phyloP scores from a whole-genome alignment of 495 filamentous ascomycete species.

The Penicillium salamii region DNA sequence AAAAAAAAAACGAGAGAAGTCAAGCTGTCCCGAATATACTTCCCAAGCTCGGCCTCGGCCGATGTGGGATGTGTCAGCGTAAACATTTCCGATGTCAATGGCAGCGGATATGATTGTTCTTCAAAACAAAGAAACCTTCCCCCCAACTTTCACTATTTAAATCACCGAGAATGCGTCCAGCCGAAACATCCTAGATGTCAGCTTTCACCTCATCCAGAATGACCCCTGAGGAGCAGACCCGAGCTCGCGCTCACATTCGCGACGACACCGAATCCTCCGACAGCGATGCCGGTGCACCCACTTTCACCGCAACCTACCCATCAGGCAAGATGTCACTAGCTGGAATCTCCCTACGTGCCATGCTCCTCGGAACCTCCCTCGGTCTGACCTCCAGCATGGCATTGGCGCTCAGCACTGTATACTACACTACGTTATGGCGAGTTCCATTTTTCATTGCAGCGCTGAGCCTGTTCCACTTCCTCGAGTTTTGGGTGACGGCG shows the following conservation, averaged over 20 bases:
- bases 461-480: constrained; percentile 86
- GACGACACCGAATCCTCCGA: neutral
- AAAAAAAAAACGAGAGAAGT: no score
- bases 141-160: neutral
- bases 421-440: constrained; percentile 66
- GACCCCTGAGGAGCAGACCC: no score
- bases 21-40: no score
- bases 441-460: constrained; percentile 72
- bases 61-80: neutral
- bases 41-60: no score
- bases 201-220: no score
- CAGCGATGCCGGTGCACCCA: constrained; percentile 3
- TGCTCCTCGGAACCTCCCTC: constrained; percentile 52
- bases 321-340: constrained; percentile 65
- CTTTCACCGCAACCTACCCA: constrained; percentile 42
- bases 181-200: no score
- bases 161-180: no score
- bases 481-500: constrained; percentile 91
- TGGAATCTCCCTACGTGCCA: constrained; percentile 76
- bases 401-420: constrained; percentile 33
- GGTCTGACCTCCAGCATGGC: constrained; percentile 44
- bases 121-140: constrained; percentile 1
- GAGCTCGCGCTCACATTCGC: neutral
- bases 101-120: constrained; percentile 4
- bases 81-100: constrained; percentile 3